These are phyloP conservation scores for Microdochium nivale DNA, from an alignment of 2,329 filamentous ascomycete genomes.

Conservation along the genomic window DNA sequence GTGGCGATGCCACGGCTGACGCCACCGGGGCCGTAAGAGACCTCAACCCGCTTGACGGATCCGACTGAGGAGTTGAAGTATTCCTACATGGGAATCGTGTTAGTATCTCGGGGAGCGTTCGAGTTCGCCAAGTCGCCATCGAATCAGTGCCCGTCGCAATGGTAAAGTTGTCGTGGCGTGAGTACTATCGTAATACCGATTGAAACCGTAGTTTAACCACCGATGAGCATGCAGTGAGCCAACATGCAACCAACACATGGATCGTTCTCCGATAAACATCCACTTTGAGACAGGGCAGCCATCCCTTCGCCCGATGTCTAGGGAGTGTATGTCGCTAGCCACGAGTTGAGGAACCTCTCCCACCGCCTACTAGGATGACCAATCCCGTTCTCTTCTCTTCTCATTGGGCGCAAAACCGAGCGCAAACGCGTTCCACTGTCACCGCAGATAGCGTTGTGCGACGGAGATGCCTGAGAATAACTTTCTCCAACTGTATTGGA, in stretches of 20 bases:
- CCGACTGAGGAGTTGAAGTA: slow-evolving; percentile 88
- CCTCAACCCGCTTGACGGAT: slow-evolving; percentile 80
- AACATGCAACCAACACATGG: neutral
- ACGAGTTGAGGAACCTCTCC: too few relatives aligned
- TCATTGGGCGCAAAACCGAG: neutral
- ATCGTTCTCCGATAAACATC: neutral
- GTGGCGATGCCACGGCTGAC: slow-evolving; percentile 88
- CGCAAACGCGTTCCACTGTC: neutral
- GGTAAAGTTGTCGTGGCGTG: neutral
- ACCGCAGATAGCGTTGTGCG: neutral
- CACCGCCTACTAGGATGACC: neutral
- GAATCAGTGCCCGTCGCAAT: neutral
- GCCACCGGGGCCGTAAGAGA: slow-evolving; percentile 89
- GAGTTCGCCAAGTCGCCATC: neutral
- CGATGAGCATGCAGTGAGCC: slow-evolving; percentile 1
- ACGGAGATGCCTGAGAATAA: too few relatives aligned
- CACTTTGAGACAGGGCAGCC: neutral
- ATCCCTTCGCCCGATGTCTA: neutral
- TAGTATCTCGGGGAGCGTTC: slow-evolving; percentile 42
- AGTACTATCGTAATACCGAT: neutral
- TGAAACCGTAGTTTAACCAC: neutral
- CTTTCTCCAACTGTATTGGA: too few relatives aligned
- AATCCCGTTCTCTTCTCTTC: neutral
- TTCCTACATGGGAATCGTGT: slow-evolving; percentile 69
- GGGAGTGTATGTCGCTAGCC: neutral